A percentile compares a stretch with the other conserved stretches of the same genome.
Evolutionary conservation across 176 grass and related monocot species (phyloP).

Genomic region (Microstegium vimineum): DNA sequence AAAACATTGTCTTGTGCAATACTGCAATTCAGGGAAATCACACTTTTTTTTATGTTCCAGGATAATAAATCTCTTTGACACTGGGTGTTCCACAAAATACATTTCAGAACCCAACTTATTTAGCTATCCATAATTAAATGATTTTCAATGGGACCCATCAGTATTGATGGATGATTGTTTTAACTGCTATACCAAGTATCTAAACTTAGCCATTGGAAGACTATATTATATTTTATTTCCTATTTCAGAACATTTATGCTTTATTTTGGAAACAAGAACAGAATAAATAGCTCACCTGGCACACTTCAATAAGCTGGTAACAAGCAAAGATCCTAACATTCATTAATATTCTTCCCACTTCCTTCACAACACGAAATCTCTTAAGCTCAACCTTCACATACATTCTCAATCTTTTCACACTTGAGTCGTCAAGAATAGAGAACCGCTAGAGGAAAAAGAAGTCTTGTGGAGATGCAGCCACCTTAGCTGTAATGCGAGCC

Average conservation of each 20-base stretch:
- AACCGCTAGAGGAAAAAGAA: conserved; percentile 23
- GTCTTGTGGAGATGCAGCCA: conserved; percentile 4
- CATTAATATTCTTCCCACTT: conserved; percentile 68
- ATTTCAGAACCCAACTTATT: not conserved
- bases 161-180: not conserved
- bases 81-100: not conserved
- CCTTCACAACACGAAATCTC: conserved; percentile 61
- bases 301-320: conserved; percentile 80
- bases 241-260: not conserved
- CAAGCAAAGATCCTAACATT: conserved; percentile 73
- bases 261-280: not conserved
- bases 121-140: not conserved
- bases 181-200: conserved; percentile 2
- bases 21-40: not conserved
- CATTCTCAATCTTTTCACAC: conserved; percentile 62
- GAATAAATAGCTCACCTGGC: conserved; percentile 55
- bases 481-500: conserved; percentile 38
- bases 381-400: conserved; percentile 58
- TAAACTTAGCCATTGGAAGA: not conserved
- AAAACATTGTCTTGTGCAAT: not conserved
- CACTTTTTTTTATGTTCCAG: not conserved
- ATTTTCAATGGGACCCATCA: not conserved
- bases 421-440: conserved; percentile 11
- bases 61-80: not conserved
- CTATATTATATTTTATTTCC: not conserved